Base-by-base conservation (phyloP, 768 basidiomycete genomes). In the Mycena albidolilacea region DNA sequence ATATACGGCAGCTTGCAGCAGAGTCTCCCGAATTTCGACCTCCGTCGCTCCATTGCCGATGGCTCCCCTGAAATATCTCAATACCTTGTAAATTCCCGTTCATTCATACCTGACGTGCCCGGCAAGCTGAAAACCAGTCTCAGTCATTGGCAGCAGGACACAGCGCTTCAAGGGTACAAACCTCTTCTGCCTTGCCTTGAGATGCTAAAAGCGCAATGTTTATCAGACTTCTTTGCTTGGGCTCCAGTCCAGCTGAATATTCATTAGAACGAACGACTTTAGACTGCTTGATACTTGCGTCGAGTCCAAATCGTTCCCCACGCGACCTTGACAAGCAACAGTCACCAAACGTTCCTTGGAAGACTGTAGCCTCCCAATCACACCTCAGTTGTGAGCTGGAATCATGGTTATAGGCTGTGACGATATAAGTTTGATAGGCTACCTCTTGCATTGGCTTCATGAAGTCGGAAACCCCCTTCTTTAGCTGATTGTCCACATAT, bases 301-400 rank as follows among this genome's bases (percentile, higher is more conserved):
- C 86, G 81, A 55, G 85, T 84, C 85, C 85, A 87, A 63, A 86
- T 86, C 5, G 84, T 85, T 19, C 86, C 86, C 85, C 85, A 87
- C 3, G 82, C 86, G 15, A 82, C 84, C 85, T 54, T 86, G 58
- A 37, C 38, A 35, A 39, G n/a, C n/a, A 23, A 21, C n/a, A 15
- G 14, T 17, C n/a, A 50, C 21, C 21, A 50, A 43, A 57, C 19
- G 46, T 50, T 43, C n/a, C 21, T 5, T 17, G 21, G n/a, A n/a
- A 41, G 7, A 62, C 30, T 35, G n/a, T 7, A 57, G 7, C 23
- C 35, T 37, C 15, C 9, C 60, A 44, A 23, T 35, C 67, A 39
- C 52, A 83, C 85, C 80, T 84, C 84, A 35, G 84, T 85, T 35
- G 84, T 82, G 43, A 87, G 77, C 79, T 84, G n/a, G 43, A 14